Percentiles rank a stretch among this genome's conserved stretches.
These are phyloP conservation scores for Phylloporus sp. DNA, from an alignment of 768 basidiomycete species.

Conservation along the genomic window DNA sequence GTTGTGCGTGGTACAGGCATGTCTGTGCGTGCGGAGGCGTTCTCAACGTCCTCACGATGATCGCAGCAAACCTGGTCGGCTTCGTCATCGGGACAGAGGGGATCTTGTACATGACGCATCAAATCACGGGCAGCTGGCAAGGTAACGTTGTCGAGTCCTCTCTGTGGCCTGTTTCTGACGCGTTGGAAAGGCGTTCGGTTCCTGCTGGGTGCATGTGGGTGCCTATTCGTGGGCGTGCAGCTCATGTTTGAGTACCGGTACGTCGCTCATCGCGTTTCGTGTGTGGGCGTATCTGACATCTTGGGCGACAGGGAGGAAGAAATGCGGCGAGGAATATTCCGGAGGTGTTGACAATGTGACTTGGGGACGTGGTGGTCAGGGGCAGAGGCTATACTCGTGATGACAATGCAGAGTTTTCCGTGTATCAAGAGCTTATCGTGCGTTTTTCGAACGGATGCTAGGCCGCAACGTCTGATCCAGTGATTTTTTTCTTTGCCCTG, in stretches of 20 bases:
- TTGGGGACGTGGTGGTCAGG: too few relatives aligned
- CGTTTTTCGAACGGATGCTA: too few relatives aligned
- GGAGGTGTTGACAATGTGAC: conserved; percentile 37
- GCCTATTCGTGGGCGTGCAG: conserved; percentile 80
- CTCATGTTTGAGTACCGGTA: conserved; percentile 96
- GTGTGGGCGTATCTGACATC: background rate
- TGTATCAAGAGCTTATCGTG: too few relatives aligned
- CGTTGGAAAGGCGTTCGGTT: conserved; percentile 57
- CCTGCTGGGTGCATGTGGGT: conserved; percentile 51
- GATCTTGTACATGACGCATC: conserved; percentile 55
- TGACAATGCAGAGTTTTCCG: too few relatives aligned
- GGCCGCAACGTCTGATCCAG: too few relatives aligned
- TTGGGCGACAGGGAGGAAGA: conserved; percentile 61
- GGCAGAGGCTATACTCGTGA: too few relatives aligned
- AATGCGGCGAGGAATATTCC: conserved; percentile 56
- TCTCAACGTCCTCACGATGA: conserved; percentile 83
- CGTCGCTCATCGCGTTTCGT: conserved; percentile 21
- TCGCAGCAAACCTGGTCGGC: conserved; percentile 89
- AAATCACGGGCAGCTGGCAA: conserved; percentile 60
- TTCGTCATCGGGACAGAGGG: conserved; percentile 91
- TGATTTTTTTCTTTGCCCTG: too few relatives aligned
- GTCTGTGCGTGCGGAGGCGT: conserved; percentile 79
- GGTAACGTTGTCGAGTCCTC: conserved; percentile 40
- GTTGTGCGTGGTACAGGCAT: conserved; percentile 78
- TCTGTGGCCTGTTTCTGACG: background rate